These are phyloP conservation scores for Hylodesmum podocarpum DNA, from an alignment of 306 rosid genomes.

Conservation along the genomic window DNA sequence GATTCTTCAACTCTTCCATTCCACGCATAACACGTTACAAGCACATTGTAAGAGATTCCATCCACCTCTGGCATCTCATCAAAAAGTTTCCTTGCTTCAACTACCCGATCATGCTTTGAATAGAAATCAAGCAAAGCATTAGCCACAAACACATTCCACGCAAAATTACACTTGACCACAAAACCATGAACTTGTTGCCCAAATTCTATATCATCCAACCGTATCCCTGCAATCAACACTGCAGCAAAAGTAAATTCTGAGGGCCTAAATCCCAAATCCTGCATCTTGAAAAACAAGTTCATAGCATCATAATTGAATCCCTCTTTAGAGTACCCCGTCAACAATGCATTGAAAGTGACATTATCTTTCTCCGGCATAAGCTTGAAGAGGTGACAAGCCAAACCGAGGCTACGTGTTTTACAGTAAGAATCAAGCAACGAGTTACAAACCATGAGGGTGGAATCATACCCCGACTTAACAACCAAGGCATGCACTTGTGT, in stretches of 20 bases:
- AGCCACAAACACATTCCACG: slow-evolving; percentile 80
- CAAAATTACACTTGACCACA: slow-evolving; percentile 63
- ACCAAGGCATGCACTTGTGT: slow-evolving; percentile 65
- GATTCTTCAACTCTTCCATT: slow-evolving; percentile 50
- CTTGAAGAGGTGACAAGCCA: slow-evolving; percentile 58
- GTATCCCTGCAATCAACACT: slow-evolving; percentile 58
- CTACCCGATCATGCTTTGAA: slow-evolving; percentile 61
- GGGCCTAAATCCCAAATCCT: slow-evolving; percentile 51
- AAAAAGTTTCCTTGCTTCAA: slow-evolving; percentile 59
- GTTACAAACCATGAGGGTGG: slow-evolving; percentile 71
- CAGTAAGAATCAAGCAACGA: slow-evolving; percentile 84
- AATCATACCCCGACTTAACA: slow-evolving; percentile 60
- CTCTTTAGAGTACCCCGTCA: slow-evolving; percentile 72
- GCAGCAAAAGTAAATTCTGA: slow-evolving; percentile 89
- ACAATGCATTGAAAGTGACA: slow-evolving; percentile 76
- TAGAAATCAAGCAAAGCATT: slow-evolving; percentile 91
- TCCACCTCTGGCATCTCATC: slow-evolving; percentile 82
- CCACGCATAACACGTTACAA: slow-evolving; percentile 66
- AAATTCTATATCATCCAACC: slow-evolving; percentile 54
- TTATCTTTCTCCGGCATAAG: slow-evolving; percentile 58
- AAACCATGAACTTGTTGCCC: slow-evolving; percentile 74
- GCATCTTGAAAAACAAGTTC: slow-evolving; percentile 65
- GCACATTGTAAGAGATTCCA: slow-evolving; percentile 77
- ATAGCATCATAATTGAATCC: slow-evolving; percentile 63
- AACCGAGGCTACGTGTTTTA: slow-evolving; percentile 52